Conservation (phyloP, 345 rosid species). For the Camelina hispida region DNA sequence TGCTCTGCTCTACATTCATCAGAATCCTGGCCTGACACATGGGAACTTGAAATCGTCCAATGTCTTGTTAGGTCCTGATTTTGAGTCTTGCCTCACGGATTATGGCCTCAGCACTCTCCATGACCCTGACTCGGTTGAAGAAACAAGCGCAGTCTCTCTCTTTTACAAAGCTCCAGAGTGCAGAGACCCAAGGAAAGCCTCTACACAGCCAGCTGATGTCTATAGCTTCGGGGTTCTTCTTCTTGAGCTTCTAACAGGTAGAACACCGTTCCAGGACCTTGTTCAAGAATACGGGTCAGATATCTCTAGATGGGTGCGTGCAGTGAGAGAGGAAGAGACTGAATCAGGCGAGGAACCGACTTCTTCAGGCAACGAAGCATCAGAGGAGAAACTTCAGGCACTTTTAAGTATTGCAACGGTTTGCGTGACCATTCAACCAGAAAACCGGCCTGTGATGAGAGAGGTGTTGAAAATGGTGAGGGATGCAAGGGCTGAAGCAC, state of each 20-base stretch:
- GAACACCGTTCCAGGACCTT: slow-evolving; percentile 93
- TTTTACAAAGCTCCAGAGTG: slow-evolving; percentile 92
- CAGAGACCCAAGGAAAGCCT: slow-evolving; percentile 62
- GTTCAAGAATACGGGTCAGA: slow-evolving; percentile 91
- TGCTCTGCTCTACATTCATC: slow-evolving; percentile 85
- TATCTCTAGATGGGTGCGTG: slow-evolving; percentile 88
- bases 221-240: slow-evolving; percentile 95
- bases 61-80: slow-evolving; percentile 84
- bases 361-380: slow-evolving; percentile 80
- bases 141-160: slow-evolving; percentile 69
- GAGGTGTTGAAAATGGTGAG: slow-evolving; percentile 90
- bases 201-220: slow-evolving; percentile 83
- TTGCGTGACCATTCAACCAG: slow-evolving; percentile 69
- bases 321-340: slow-evolving; percentile 88
- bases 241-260: slow-evolving; percentile 87
- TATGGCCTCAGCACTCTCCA: slow-evolving; percentile 71
- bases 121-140: slow-evolving; percentile 75
- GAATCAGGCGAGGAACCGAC: slow-evolving; percentile 93
- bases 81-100: slow-evolving; percentile 96
- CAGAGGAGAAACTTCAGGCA: slow-evolving; percentile 89
- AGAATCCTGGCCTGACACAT: slow-evolving; percentile 79
- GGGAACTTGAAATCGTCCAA: slow-evolving; percentile 93
- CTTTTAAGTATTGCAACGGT: slow-evolving; percentile 80
- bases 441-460: slow-evolving; percentile 77
- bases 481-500: slow-evolving; percentile 88